Conservation (phyloP, 1,284 basidiomycete species). For the Ganoderma meredithae region DNA sequence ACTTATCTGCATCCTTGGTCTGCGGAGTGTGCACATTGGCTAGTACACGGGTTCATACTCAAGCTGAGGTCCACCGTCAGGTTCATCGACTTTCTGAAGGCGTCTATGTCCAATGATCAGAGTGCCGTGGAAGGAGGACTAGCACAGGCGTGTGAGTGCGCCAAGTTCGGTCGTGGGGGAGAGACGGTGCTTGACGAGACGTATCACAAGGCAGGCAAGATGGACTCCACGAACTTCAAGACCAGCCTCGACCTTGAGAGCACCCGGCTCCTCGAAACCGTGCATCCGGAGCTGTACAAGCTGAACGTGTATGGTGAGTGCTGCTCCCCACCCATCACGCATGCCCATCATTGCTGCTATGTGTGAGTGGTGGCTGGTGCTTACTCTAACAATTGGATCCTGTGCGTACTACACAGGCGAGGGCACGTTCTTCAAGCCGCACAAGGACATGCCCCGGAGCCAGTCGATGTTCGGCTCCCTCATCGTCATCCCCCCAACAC, state of each 20-base stretch:
- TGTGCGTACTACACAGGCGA: constrained; percentile 37
- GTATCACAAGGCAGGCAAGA: constrained; percentile 38
- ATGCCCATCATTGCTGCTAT: too few species aligned
- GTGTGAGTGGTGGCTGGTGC: background rate
- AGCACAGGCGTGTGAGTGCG: constrained; percentile 29
- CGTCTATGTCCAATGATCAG: background rate
- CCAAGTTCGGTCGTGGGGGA: constrained; percentile 32
- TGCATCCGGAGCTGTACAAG: constrained; percentile 43
- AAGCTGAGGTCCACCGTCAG: background rate
- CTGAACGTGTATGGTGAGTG: constrained; percentile 46
- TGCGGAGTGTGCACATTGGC: too few species aligned
- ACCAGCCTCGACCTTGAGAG: constrained; percentile 38
- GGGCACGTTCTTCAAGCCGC: constrained; percentile 49
- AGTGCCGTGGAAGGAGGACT: constrained; percentile 19
- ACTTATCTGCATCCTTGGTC: too few species aligned
- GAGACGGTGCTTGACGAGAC: constrained; percentile 37
- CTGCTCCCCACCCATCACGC: background rate
- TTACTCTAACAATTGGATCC: background rate
- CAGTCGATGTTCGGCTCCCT: constrained; percentile 54
- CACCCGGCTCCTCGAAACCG: constrained; percentile 33
- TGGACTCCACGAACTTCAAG: constrained; percentile 36
- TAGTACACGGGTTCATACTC: background rate
- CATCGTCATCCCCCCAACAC: constrained; percentile 52
- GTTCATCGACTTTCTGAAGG: background rate
- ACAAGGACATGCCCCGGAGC: constrained; percentile 48